Evolutionary conservation across 371 early-diverging fungal species (phyloP).

Genomic region (Mortierella sp.): DNA sequence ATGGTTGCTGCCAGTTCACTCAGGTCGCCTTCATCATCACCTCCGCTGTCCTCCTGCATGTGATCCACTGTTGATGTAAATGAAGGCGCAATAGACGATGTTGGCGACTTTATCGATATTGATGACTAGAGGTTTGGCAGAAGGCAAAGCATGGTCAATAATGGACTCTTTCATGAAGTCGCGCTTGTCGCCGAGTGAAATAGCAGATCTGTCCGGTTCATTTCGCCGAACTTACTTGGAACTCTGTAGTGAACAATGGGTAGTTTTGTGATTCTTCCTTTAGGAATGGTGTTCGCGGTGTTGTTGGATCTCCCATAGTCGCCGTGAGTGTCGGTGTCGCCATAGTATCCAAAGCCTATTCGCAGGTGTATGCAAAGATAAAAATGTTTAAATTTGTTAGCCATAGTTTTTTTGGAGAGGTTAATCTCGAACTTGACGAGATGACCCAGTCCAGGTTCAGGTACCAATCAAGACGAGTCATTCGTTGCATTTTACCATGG

Average conservation of each 20-base stretch:
- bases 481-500: slow-evolving; percentile 20
- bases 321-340: slow-evolving; percentile 25
- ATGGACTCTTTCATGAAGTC: neutral
- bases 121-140: slow-evolving; percentile 19
- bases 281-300: slow-evolving; percentile 27
- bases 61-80: slow-evolving; percentile 38
- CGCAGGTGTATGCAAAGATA: neutral
- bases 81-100: slow-evolving; percentile 41
- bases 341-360: slow-evolving; percentile 42
- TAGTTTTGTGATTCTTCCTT: slow-evolving; percentile 33
- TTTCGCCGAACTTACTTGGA: slow-evolving; percentile 26
- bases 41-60: slow-evolving; percentile 33
- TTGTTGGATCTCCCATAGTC: slow-evolving; percentile 14
- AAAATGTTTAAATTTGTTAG: slow-evolving; percentile 14
- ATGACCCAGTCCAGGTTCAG: neutral
- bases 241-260: slow-evolving; percentile 46
- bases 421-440: neutral
- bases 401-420: neutral
- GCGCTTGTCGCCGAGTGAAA: no score
- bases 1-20: slow-evolving; percentile 49
- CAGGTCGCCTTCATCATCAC: slow-evolving; percentile 37
- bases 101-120: slow-evolving; percentile 32
- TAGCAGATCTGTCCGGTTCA: neutral
- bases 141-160: neutral
- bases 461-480: neutral